Percentiles rank a stretch among this genome's conserved stretches.
Conservation (phyloP, 2,329 filamentous ascomycete genomes). For the Fusarium mexicanum region DNA sequence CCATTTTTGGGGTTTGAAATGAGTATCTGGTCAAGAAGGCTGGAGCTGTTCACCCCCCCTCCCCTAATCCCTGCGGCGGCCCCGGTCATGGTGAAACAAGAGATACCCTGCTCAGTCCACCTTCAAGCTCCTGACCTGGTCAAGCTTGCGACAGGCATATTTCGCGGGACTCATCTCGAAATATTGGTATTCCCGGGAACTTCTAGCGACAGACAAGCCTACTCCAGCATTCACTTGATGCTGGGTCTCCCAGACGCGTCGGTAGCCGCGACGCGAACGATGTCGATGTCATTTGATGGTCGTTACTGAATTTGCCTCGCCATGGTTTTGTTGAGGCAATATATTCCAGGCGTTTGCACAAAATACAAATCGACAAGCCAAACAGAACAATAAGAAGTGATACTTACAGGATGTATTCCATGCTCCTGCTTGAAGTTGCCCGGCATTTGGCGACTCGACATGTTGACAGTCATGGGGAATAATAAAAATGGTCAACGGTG, state of each 20-base stretch:
- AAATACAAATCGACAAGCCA: neutral
- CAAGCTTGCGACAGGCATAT: conserved; percentile 56
- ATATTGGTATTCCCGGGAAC: conserved; percentile 35
- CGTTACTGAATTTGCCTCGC: neutral
- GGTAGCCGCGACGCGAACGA: conserved; percentile 20
- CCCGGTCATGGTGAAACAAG: conserved; percentile 63
- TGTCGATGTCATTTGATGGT: neutral
- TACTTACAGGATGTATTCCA: conserved; percentile 44
- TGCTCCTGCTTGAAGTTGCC: conserved; percentile 47
- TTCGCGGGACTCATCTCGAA: conserved; percentile 27
- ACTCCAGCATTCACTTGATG: conserved; percentile 36
- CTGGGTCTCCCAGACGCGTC: conserved; percentile 28
- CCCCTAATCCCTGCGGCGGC: conserved; percentile 45
- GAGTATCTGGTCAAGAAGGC: conserved; percentile 29
- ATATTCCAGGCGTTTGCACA: neutral
- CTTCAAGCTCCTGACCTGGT: conserved; percentile 53
- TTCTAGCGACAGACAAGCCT: conserved; percentile 11
- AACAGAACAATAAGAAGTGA: conserved; percentile 6
- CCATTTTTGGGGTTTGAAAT: conserved; percentile 32
- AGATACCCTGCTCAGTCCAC: conserved; percentile 60
- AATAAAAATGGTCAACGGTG: conserved; percentile 19
- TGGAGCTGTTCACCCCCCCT: conserved; percentile 34
- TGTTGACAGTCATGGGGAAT: conserved; percentile 41
- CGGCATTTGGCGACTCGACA: conserved; percentile 45
- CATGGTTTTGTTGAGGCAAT: neutral